Conservation (phyloP, 345 rosid species). For the Microcos paniculata region DNA sequence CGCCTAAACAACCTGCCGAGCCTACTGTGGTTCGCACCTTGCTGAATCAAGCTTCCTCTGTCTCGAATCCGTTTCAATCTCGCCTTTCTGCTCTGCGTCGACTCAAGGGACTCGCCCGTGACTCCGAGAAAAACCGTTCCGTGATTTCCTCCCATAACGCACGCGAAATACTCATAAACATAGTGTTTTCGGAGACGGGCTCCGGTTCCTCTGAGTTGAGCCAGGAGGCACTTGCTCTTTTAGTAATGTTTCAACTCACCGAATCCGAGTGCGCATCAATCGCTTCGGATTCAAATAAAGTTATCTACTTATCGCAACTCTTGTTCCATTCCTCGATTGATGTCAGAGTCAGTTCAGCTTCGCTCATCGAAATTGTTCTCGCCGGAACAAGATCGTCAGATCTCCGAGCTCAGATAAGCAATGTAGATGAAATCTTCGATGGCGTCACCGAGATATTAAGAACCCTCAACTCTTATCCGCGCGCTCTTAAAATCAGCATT, state of each 20-base stretch:
- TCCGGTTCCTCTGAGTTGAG: constrained; percentile 46
- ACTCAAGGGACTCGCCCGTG: constrained; percentile 79
- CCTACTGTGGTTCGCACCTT: constrained; percentile 62
- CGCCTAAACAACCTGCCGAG: constrained; percentile 96
- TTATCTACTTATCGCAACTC: constrained; percentile 43
- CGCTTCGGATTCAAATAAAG: constrained; percentile 49
- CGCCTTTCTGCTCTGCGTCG: constrained; percentile 81
- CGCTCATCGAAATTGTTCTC: constrained; percentile 71
- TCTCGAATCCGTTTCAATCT: constrained; percentile 36
- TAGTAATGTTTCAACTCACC: constrained; percentile 61
- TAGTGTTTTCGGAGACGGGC: constrained; percentile 44
- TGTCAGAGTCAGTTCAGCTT: constrained; percentile 74
- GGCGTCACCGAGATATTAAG: constrained; percentile 71
- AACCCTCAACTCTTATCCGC: constrained; percentile 51
- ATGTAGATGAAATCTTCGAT: constrained; percentile 55
- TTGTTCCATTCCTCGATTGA: constrained; percentile 61
- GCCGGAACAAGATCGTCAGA: constrained; percentile 69
- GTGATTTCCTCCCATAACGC: constrained; percentile 66
- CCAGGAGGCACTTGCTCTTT: constrained; percentile 62
- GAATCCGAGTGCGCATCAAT: constrained; percentile 63
- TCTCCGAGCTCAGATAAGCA: constrained; percentile 53
- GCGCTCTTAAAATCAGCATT: constrained; percentile 70
- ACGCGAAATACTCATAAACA: constrained; percentile 34
- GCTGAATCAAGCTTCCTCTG: constrained; percentile 58
- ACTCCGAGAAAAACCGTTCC: constrained; percentile 77